A percentile compares a stretch with the other conserved stretches of the same genome.
phyloP scores from a whole-genome alignment of 768 basidiomycete genomes.

The Tubosaeta sp. region DNA sequence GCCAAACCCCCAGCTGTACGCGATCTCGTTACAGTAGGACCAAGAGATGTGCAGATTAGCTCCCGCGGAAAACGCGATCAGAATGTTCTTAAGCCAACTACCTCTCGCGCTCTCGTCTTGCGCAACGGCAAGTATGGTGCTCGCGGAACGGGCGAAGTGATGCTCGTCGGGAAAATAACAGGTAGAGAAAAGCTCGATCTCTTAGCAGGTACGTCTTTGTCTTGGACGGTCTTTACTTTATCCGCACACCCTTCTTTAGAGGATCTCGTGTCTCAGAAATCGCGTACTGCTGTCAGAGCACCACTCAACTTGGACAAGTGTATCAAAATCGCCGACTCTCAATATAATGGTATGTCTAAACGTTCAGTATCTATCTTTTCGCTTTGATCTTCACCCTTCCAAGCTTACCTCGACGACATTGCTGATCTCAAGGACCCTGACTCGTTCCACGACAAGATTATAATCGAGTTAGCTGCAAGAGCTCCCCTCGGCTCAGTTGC shows the following conservation, averaged over 20 bases:
- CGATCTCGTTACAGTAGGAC: constrained; percentile 55
- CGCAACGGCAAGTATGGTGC: constrained; percentile 74
- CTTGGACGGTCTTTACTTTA: background rate
- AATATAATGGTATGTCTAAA: constrained; percentile 55
- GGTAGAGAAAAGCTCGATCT: constrained; percentile 81
- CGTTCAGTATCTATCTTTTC: background rate
- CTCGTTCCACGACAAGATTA: constrained; percentile 55
- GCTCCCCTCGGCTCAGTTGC: constrained; percentile 29
- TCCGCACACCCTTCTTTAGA: constrained; percentile 37
- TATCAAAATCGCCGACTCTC: constrained; percentile 67
- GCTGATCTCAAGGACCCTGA: constrained; percentile 60
- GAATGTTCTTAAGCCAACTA: constrained; percentile 55
- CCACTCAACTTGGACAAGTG: constrained; percentile 65
- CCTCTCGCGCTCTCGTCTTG: constrained; percentile 67
- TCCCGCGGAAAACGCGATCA: constrained; percentile 41
- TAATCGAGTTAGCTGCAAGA: constrained; percentile 53
- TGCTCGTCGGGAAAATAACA: constrained; percentile 53
- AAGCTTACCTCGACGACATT: constrained; percentile 70
- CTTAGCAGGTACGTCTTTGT: constrained; percentile 52
- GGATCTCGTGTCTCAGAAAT: constrained; percentile 54
- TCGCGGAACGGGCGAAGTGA: constrained; percentile 64
- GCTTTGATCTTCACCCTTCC: constrained; percentile 13
- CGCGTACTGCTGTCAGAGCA: constrained; percentile 53
- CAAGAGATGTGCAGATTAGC: constrained; percentile 42
- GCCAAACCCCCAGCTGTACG: constrained; percentile 21